Evolutionary conservation across 1,284 basidiomycete species (phyloP).

Genomic region (Polyporus tsugae): DNA sequence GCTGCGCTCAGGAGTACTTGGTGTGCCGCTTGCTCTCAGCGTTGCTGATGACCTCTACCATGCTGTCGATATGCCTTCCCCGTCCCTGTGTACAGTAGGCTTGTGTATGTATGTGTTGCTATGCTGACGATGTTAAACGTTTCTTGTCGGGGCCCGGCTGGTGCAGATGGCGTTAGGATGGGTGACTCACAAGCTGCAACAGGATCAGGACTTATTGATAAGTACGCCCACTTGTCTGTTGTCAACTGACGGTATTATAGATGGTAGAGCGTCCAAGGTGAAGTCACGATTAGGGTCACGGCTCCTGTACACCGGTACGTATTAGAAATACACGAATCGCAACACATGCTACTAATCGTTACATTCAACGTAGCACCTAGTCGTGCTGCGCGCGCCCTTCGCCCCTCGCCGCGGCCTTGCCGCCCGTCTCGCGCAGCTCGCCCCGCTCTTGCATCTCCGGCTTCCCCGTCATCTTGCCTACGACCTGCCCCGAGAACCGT

Average conservation of each 20-base stretch:
- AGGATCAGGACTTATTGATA: neutral
- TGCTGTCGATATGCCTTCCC: neutral
- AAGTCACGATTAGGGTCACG: neutral
- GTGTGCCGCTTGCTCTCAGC: neutral
- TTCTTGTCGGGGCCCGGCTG: neutral
- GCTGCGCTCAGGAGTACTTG: neutral
- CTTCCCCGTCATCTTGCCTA: constrained; percentile 57
- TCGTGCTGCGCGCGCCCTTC: constrained; percentile 53
- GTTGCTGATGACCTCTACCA: too few species aligned
- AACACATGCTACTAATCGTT: neutral
- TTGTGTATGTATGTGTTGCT: constrained; percentile 10
- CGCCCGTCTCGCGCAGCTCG: constrained; percentile 60
- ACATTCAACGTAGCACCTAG: constrained; percentile 29
- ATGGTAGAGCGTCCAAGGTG: neutral
- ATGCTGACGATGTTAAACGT: neutral
- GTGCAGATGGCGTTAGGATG: neutral
- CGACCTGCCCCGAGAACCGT: constrained; percentile 45
- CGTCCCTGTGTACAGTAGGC: constrained; percentile 6
- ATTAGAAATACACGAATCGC: constrained; percentile 1
- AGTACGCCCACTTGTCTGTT: neutral
- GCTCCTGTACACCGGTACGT: neutral
- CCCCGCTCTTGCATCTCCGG: constrained; percentile 62
- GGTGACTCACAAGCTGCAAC: too few species aligned
- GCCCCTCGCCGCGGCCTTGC: constrained; percentile 55
- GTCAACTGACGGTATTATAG: neutral